Conservation (phyloP, 2,329 filamentous ascomycete species). For the Bipolaris bicolor region DNA sequence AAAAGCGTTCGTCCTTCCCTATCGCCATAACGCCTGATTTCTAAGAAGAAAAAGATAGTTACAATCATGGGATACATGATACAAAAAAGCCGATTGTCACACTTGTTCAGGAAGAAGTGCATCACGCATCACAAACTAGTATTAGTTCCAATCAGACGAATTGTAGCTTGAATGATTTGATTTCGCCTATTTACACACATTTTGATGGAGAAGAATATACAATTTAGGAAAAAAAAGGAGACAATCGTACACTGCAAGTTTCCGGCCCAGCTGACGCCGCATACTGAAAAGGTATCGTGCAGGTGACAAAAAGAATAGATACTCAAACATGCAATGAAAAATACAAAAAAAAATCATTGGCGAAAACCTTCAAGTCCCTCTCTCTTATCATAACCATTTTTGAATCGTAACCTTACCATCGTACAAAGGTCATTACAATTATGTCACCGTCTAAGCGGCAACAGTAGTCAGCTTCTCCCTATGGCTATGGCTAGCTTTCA, state of each 20-base stretch:
- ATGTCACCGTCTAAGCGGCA: constrained; percentile 35
- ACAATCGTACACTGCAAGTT: constrained; percentile 39
- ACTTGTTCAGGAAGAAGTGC: too few relatives aligned
- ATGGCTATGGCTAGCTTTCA: constrained; percentile 47
- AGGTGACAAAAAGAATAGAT: constrained; percentile 34
- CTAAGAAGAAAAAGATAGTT: too few relatives aligned
- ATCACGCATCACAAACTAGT: too few relatives aligned
- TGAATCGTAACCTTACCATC: constrained; percentile 7
- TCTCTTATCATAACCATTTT: constrained; percentile 6
- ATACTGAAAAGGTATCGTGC: constrained; percentile 47
- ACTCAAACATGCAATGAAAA: constrained; percentile 18
- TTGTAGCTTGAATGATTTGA: too few relatives aligned
- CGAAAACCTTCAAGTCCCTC: constrained; percentile 8
- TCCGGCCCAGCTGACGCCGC: constrained; percentile 40
- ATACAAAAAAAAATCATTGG: constrained; percentile 17
- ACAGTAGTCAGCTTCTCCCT: constrained; percentile 49
- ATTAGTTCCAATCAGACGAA: too few relatives aligned
- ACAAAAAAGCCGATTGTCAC: too few relatives aligned
- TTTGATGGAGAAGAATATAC: constrained; percentile 19
- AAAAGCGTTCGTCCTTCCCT: too few relatives aligned
- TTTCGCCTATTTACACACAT: constrained; percentile 31
- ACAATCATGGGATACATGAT: too few relatives aligned
- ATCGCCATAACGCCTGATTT: too few relatives aligned
- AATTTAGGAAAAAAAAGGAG: constrained; percentile 8
- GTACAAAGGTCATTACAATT: constrained; percentile 11